A percentile compares a stretch with the other conserved stretches of the same genome.
These are phyloP conservation scores for Epichloe amarillans DNA, from an alignment of 2,329 filamentous ascomycete species.

Conservation along the genomic window DNA sequence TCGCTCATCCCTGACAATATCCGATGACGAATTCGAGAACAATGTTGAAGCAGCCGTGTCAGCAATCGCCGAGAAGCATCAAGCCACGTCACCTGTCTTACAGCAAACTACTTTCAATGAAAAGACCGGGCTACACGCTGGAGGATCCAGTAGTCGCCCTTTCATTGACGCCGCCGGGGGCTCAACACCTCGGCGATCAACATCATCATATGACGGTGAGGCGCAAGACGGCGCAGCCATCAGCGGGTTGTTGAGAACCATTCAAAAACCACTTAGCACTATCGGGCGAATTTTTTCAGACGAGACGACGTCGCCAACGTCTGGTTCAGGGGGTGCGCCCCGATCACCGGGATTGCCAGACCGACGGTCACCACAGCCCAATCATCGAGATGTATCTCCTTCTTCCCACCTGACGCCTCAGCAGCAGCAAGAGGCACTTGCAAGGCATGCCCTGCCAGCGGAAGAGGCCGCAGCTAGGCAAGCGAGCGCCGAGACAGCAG, in stretches of 20 bases:
- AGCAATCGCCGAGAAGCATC: slow-evolving; percentile 84
- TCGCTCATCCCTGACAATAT: slow-evolving; percentile 81
- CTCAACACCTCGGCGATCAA: slow-evolving; percentile 36
- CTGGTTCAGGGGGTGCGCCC: slow-evolving; percentile 17
- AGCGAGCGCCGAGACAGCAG: slow-evolving; percentile 77
- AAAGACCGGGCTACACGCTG: slow-evolving; percentile 20
- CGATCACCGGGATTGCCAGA: slow-evolving; percentile 25
- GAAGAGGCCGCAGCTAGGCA: slow-evolving; percentile 84
- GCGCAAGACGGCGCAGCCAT: slow-evolving; percentile 67
- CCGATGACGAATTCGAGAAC: slow-evolving; percentile 86
- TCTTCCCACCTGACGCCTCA: slow-evolving; percentile 10
- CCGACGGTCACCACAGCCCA: slow-evolving; percentile 16
- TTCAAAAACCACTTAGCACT: slow-evolving; percentile 78
- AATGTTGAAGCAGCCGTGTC: slow-evolving; percentile 96
- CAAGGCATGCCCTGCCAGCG: slow-evolving; percentile 44
- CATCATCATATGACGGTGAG: slow-evolving; percentile 39
- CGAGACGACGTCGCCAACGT: slow-evolving; percentile 31
- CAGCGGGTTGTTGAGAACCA: slow-evolving; percentile 71
- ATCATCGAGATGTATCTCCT: slow-evolving; percentile 13
- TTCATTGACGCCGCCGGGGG: slow-evolving; percentile 27
- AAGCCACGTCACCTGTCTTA: slow-evolving; percentile 34
- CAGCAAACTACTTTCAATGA: slow-evolving; percentile 30
- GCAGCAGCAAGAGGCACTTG: slow-evolving; percentile 10
- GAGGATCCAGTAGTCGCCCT: slow-evolving; percentile 23
- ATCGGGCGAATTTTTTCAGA: slow-evolving; percentile 92